Conservation (phyloP, 2,329 filamentous ascomycete species). For the Madurella fahalii region DNA sequence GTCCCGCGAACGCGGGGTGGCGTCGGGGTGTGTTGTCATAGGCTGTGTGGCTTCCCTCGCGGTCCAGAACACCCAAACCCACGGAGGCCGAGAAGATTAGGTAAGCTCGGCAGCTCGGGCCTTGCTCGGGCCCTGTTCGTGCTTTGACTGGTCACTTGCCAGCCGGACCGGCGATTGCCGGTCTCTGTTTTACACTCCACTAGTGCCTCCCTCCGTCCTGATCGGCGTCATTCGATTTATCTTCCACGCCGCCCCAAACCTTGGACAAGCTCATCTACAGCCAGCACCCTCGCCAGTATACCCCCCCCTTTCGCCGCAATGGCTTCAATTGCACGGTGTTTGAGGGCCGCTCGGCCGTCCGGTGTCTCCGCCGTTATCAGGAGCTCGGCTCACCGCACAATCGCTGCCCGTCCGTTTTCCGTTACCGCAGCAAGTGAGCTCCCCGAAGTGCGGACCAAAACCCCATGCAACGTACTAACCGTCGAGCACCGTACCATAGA, state of each 20-base stretch:
- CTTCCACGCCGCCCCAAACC: not conserved
- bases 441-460: constrained; percentile 31
- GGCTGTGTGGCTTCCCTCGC: not conserved
- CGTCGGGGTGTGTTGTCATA: not conserved
- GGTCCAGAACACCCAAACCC: not conserved
- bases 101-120: constrained; percentile 19
- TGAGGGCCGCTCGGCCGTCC: constrained; percentile 48
- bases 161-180: constrained; percentile 19
- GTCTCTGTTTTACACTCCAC: constrained; percentile 3
- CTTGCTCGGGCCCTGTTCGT: constrained; percentile 13
- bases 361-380: constrained; percentile 39
- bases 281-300: constrained; percentile 1
- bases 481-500: constrained; percentile 38
- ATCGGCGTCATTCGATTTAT: constrained; percentile 25
- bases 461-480: constrained; percentile 12
- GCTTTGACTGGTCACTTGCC: constrained; percentile 14
- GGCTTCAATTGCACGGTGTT: constrained; percentile 58
- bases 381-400: constrained; percentile 34
- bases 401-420: constrained; percentile 44
- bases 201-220: not conserved
- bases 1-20: constrained; percentile 6
- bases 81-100: constrained; percentile 4
- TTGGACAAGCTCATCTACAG: constrained; percentile 3
- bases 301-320: constrained; percentile 37
- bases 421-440: constrained; percentile 40